These are phyloP conservation scores for Noccaea bulbosa DNA, from an alignment of 345 rosid species.

Conservation along the genomic window DNA sequence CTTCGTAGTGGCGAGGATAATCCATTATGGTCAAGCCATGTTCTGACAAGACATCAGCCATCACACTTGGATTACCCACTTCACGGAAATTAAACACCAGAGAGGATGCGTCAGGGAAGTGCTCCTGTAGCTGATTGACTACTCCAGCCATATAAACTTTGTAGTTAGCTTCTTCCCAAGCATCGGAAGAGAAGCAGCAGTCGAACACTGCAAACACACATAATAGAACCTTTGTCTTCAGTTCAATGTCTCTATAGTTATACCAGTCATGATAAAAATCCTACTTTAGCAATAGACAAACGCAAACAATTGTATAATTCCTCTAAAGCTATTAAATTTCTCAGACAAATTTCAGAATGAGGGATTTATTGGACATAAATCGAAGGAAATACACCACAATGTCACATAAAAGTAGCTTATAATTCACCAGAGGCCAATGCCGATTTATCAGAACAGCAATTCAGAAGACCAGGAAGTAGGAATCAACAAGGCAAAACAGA, in stretches of 20 bases:
- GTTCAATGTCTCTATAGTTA: constrained; percentile 9
- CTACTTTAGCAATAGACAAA: not conserved
- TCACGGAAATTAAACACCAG: constrained; percentile 93
- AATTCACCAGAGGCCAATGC: not conserved
- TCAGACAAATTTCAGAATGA: not conserved
- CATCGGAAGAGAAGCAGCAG: constrained; percentile 79
- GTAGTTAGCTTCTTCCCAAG: constrained; percentile 67
- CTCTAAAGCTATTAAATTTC: constrained; percentile 6
- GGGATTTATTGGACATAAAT: not conserved
- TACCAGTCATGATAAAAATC: constrained; percentile 2
- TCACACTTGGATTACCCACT: constrained; percentile 58
- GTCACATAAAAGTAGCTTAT: constrained; percentile 4
- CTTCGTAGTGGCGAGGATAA: constrained; percentile 93
- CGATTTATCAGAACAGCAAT: not conserved
- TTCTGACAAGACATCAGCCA: constrained; percentile 65
- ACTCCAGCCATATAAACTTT: constrained; percentile 66
- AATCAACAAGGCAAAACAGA: constrained; percentile 8
- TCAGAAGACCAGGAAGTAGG: not conserved
- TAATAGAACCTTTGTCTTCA: not conserved
- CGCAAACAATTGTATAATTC: not conserved
- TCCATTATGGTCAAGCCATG: constrained; percentile 91
- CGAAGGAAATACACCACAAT: not conserved
- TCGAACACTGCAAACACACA: constrained; percentile 67
- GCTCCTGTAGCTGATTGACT: constrained; percentile 70
- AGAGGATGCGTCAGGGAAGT: constrained; percentile 76